phyloP scores from a whole-genome alignment of 805 yeast genomes.

The Cyberlindnera euphorbiiphila region DNA sequence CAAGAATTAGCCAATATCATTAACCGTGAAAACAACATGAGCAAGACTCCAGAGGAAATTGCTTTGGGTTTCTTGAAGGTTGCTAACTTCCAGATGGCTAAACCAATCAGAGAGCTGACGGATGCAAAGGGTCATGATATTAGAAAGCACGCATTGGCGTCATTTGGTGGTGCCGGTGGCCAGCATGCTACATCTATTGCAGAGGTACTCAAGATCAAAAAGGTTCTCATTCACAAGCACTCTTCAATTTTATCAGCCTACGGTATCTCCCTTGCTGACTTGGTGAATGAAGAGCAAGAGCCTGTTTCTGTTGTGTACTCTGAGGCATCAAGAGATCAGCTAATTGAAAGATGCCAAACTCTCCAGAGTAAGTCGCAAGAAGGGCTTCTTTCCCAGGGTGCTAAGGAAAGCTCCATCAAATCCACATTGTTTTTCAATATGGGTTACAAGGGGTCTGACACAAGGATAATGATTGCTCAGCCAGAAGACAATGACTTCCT shows the following conservation, averaged over 20 bases:
- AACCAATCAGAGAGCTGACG: constrained; percentile 43
- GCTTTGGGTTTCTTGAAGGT: constrained; percentile 45
- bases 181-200: constrained; percentile 44
- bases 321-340: constrained; percentile 13
- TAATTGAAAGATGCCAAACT: constrained; percentile 11
- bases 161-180: constrained; percentile 51
- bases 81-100: constrained; percentile 45
- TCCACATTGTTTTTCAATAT: constrained; percentile 35
- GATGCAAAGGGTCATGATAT: constrained; percentile 43
- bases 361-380: constrained; percentile 12
- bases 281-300: constrained; percentile 28
- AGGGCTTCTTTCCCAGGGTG: constrained; percentile 25
- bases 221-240: constrained; percentile 42
- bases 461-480: constrained; percentile 35
- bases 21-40: constrained; percentile 31
- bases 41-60: constrained; percentile 39
- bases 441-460: constrained; percentile 46
- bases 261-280: constrained; percentile 41
- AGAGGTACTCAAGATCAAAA: constrained; percentile 36
- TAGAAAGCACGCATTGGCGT: constrained; percentile 39
- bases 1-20: constrained; percentile 35
- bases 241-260: constrained; percentile 46
- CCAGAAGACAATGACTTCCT: constrained; percentile 27
- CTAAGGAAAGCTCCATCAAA: constrained; percentile 23
- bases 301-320: constrained; percentile 29